Evolutionary conservation across 2,329 filamentous ascomycete genomes (phyloP).

Genomic region (Grosmannia penicillata): DNA sequence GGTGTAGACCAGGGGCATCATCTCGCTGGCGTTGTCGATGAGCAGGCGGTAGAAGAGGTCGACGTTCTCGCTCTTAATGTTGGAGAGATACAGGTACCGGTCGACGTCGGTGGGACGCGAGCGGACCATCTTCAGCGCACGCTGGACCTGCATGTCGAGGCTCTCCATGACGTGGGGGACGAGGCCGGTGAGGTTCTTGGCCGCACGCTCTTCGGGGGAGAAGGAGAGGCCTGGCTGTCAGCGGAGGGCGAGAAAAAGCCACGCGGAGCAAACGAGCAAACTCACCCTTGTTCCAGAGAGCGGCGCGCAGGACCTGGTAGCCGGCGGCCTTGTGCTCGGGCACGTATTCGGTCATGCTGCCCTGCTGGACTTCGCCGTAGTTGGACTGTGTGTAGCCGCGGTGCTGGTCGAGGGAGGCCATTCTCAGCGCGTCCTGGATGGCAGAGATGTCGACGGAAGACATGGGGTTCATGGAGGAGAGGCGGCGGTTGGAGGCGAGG

Average conservation of each 20-base stretch:
- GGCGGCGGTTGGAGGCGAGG: constrained; percentile 31
- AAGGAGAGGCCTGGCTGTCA: constrained; percentile 41
- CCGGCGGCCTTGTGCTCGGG: constrained; percentile 35
- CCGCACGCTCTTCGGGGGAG: constrained; percentile 45
- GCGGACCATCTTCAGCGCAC: constrained; percentile 62
- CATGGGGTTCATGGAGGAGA: constrained; percentile 39
- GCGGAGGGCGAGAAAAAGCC: not conserved
- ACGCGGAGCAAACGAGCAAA: not conserved
- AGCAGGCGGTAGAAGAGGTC: constrained; percentile 75
- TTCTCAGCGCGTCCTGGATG: constrained; percentile 45
- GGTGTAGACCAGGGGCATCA: constrained; percentile 77
- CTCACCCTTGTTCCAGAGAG: constrained; percentile 51
- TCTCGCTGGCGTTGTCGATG: constrained; percentile 57
- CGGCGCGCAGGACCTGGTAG: constrained; percentile 47
- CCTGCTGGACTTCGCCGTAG: constrained; percentile 41
- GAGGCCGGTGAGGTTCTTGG: constrained; percentile 51
- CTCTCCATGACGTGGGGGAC: constrained; percentile 49
- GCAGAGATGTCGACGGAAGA: constrained; percentile 39
- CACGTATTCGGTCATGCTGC: constrained; percentile 37
- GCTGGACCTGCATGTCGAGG: constrained; percentile 43
- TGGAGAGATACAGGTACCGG: constrained; percentile 71
- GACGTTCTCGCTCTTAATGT: constrained; percentile 59
- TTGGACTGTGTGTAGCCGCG: constrained; percentile 43
- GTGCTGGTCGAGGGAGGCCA: constrained; percentile 43
- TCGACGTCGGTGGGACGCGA: constrained; percentile 56